Base-by-base conservation (phyloP, 2,329 filamentous ascomycete genomes). In the Bipolaris cookei region DNA sequence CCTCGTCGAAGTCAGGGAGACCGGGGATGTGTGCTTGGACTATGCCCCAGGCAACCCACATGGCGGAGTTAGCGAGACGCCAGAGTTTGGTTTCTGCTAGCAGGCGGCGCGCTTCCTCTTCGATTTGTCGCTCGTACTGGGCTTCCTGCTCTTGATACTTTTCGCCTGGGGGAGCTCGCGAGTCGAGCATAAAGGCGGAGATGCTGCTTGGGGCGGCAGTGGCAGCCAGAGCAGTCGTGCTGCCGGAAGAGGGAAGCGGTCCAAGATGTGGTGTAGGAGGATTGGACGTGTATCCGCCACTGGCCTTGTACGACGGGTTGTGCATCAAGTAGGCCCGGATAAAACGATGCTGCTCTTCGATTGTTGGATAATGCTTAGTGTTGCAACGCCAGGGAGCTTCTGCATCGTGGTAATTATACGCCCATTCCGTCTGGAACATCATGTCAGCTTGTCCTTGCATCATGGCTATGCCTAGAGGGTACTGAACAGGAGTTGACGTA, bases 21-120 rank as follows among this genome's bases (percentile, higher is more conserved):
- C 88, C 91, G 0, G 91, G 88, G 1, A 96, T 83, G 73, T 95
- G 93, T 45, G 95, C 94, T 78, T 99, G 95, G 49, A 99, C 90
- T 60, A 98, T 91, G 21, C 95, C 95, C 95, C 95, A 99, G 1
- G 92, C 91, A 21, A 96, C 86, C 95, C 95, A 99, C 78, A 90
- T 87, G 1, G 91, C 92, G 34, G 89, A 92, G 77, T 95, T 96
- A 37, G 92, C 91, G 0, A 91, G 82, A 3, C 95, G 87, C 95
- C 95, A 99, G 43, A 96, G 81, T 14, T 87, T 83, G 2, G 91
- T 88, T 78, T 98, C 92, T 38, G 88, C 85, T 70, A 95, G 80
- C 25, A 99, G 81, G 49, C 86, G 84, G 46, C 86, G 81, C 5
- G 96, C 83, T 67, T 90, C 86, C 35, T 81, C 77, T 51, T 97